A percentile compares a stretch with the other conserved stretches of the same genome.
These are phyloP conservation scores for Fusarium tricinctum DNA, from an alignment of 2,329 filamentous ascomycete genomes.

Conservation along the genomic window DNA sequence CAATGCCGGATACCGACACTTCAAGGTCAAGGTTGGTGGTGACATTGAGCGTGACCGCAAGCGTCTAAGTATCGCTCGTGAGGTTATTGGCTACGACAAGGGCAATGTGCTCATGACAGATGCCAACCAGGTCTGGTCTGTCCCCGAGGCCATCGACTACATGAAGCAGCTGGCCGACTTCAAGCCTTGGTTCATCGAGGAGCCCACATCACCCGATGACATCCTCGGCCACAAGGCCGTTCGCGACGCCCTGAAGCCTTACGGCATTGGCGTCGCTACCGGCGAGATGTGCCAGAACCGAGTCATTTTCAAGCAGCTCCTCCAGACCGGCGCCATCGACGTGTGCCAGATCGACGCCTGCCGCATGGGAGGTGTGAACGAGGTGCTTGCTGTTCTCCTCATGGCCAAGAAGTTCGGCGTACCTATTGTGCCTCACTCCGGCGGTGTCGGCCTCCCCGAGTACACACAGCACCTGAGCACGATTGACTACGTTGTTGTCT, in stretches of 20 bases:
- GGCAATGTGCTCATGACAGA: slow-evolving; percentile 93
- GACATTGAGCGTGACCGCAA: slow-evolving; percentile 78
- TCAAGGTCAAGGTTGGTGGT: slow-evolving; percentile 91
- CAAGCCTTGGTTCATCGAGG: slow-evolving; percentile 94
- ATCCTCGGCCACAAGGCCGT: slow-evolving; percentile 90
- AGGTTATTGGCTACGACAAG: slow-evolving; percentile 84
- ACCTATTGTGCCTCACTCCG: slow-evolving; percentile 89
- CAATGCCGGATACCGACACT: slow-evolving; percentile 82
- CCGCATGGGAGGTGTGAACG: slow-evolving; percentile 90
- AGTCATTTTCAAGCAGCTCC: slow-evolving; percentile 92
- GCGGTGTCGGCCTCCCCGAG: slow-evolving; percentile 90
- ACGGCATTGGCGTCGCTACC: slow-evolving; percentile 86
- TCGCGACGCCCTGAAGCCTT: slow-evolving; percentile 80
- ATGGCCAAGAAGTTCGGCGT: slow-evolving; percentile 85
- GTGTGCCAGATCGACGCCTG: slow-evolving; percentile 93
- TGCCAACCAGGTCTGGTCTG: slow-evolving; percentile 93
- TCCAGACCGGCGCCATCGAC: slow-evolving; percentile 84
- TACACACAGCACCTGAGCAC: slow-evolving; percentile 94
- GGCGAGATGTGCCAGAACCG: slow-evolving; percentile 98
- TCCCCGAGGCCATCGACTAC: slow-evolving; percentile 88
- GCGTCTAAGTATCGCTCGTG: slow-evolving; percentile 79
- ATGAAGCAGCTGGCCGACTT: slow-evolving; percentile 87
- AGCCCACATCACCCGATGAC: slow-evolving; percentile 91
- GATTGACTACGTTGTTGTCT: slow-evolving; percentile 92
- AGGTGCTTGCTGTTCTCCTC: slow-evolving; percentile 89